These are phyloP conservation scores for Alternaria sp. DNA, from an alignment of 2,329 filamentous ascomycete species.

Conservation along the genomic window DNA sequence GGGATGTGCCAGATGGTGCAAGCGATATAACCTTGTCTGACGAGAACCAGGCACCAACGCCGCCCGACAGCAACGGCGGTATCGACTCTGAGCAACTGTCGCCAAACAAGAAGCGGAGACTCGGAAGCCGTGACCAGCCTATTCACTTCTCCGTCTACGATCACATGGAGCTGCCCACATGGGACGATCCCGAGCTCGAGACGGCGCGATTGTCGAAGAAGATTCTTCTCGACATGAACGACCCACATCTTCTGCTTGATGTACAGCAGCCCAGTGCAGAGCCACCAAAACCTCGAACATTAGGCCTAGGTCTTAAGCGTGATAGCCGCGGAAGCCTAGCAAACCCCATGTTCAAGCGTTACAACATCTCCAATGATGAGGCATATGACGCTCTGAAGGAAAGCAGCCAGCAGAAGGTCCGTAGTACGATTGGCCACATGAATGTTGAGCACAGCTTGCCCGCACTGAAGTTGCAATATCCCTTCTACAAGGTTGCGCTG, in stretches of 20 bases:
- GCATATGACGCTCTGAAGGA: slow-evolving; percentile 96
- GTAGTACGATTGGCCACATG: slow-evolving; percentile 88
- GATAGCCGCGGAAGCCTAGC: slow-evolving; percentile 74
- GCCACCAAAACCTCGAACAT: slow-evolving; percentile 63
- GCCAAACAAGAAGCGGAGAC: slow-evolving; percentile 70
- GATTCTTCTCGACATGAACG: slow-evolving; percentile 85
- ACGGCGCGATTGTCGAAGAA: slow-evolving; percentile 78
- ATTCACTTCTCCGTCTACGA: slow-evolving; percentile 49
- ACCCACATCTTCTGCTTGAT: slow-evolving; percentile 86
- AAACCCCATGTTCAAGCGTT: slow-evolving; percentile 78
- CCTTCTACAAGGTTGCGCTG: slow-evolving; percentile 91
- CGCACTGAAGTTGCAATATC: slow-evolving; percentile 89
- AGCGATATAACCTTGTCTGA: slow-evolving; percentile 43
- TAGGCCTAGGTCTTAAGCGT: slow-evolving; percentile 66
- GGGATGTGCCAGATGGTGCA: slow-evolving; percentile 65
- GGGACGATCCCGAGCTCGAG: slow-evolving; percentile 80
- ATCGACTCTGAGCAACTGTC: slow-evolving; percentile 46
- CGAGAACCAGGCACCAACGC: slow-evolving; percentile 34
- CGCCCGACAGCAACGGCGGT: slow-evolving; percentile 33
- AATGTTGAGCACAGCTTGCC: slow-evolving; percentile 95
- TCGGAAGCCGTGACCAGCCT: slow-evolving; percentile 43
- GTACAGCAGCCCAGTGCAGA: slow-evolving; percentile 71
- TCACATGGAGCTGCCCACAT: slow-evolving; percentile 62
- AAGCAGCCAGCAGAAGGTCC: slow-evolving; percentile 95
- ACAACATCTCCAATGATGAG: slow-evolving; percentile 96